Percentiles rank a stretch among this genome's conserved stretches.
phyloP scores from a whole-genome alignment of 805 yeast species.

The Clavispora asparagi region DNA sequence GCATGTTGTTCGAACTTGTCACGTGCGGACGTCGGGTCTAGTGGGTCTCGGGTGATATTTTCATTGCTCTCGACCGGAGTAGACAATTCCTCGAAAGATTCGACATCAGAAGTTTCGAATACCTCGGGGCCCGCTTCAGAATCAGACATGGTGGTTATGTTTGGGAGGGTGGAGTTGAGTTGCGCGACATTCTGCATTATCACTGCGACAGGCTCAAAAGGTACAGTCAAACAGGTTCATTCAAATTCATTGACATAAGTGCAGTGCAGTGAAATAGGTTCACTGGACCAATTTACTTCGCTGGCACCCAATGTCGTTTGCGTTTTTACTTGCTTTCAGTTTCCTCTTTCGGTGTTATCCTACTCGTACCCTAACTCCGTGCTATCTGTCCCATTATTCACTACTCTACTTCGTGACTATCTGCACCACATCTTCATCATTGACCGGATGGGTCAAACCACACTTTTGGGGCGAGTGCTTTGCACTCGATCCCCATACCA shows the following conservation, averaged over 20 bases:
- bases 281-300: too few relatives aligned
- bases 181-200: background rate
- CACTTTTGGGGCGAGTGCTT: conserved; percentile 97
- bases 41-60: conserved; percentile 15
- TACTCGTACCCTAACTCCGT: too few relatives aligned
- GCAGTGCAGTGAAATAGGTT: too few relatives aligned
- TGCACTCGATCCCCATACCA: conserved; percentile 95
- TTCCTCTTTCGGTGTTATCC: too few relatives aligned
- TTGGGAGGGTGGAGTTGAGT: background rate
- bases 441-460: conserved; percentile 75
- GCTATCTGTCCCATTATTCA: background rate
- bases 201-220: too few relatives aligned
- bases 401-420: conserved; percentile 67
- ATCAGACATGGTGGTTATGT: background rate
- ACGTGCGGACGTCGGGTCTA: conserved; percentile 12
- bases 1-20: conserved; percentile 20
- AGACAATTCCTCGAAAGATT: conserved; percentile 21
- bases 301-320: too few relatives aligned
- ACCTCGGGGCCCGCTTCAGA: conserved; percentile 23
- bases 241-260: too few relatives aligned
- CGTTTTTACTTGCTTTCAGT: too few relatives aligned
- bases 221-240: too few relatives aligned
- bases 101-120: conserved; percentile 44
- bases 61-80: conserved; percentile 1
- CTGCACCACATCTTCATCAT: conserved; percentile 93